phyloP scores from a whole-genome alignment of 192 early-diverging fungal species.

The Entomortierella lignicola region DNA sequence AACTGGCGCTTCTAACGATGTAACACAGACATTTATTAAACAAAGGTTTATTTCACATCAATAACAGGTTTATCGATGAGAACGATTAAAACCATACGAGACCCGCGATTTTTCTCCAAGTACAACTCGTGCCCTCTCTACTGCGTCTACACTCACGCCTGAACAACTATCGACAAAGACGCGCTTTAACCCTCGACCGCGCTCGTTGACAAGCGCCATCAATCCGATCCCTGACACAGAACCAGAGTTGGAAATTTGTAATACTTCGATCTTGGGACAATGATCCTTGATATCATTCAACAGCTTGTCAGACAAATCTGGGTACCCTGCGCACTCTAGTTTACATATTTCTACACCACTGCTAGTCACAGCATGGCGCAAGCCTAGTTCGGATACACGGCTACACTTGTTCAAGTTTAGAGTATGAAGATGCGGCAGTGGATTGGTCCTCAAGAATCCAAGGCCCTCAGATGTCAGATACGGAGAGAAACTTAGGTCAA shows the following conservation, averaged over 20 bases:
- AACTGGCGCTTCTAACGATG: too few species aligned
- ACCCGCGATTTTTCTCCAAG: constrained; percentile 26
- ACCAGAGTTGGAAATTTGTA: constrained; percentile 26
- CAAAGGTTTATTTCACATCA: too few species aligned
- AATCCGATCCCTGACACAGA: constrained; percentile 30
- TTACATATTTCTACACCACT: constrained; percentile 18
- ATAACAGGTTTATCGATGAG: constrained; percentile 9
- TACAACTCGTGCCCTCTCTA: constrained; percentile 22
- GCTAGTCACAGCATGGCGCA: constrained; percentile 11
- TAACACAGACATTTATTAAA: too few species aligned
- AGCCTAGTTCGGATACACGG: constrained; percentile 19
- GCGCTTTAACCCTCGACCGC: constrained; percentile 22
- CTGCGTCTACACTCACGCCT: constrained; percentile 26
- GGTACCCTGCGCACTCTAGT: constrained; percentile 32
- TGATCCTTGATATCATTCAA: constrained; percentile 23
- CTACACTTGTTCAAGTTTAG: constrained; percentile 37
- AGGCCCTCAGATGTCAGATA: constrained; percentile 37
- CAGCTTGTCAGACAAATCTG: constrained; percentile 26
- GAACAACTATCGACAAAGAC: constrained; percentile 37
- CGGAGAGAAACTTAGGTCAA: constrained; percentile 36
- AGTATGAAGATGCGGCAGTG: constrained; percentile 24
- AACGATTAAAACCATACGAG: constrained; percentile 13
- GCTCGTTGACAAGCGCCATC: constrained; percentile 31
- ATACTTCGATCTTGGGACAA: constrained; percentile 32
- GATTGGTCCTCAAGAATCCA: not conserved